Evolutionary conservation across 2,329 filamentous ascomycete species (phyloP), one percentile per base, ranked within the genome.

Genomic region (Huntiella bhutanensis): DNA sequence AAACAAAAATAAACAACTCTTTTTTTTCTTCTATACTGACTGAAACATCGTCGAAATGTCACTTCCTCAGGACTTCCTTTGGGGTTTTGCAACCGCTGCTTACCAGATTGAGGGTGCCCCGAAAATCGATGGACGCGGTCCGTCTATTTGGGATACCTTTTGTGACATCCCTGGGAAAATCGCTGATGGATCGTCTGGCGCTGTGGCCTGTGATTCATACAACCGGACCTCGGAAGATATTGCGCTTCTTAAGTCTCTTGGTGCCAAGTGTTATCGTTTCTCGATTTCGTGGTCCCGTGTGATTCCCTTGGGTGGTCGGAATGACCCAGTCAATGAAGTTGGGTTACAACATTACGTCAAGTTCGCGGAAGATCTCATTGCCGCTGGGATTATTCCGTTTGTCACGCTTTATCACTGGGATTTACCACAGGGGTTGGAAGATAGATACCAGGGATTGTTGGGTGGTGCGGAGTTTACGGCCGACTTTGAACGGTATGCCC

Each of bases 101-200:
- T 92, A 91, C 66, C 84, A 93, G 60, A 82, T 93, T 54, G 85
- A 93, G 66, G 85, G 85, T 49, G 77, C 76, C 41, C 67, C 71
- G 35, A 67, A 80, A 41, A 73, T 79, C 57, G 84, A 88, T 58
- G 85, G 84, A 53, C 81, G 84, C 52, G 80, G 74, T 16, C 77
- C 82, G 46, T 84, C 80, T 51, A 91, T 92, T 60, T 92, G 85
- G 85, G 85, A 93, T 63, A 79, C 73, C n/a, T 92, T 92, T 65
- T 87, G 81, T 63, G 73, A 73, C 52, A 79, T 75, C 46, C 77
- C 80, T 5, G 82, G 82, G 56, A 92, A 91, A 64, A 86, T 91
- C 55, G 82, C 83, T 47, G 81, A 83, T 55, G 79, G 75, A 49
- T 77, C 70, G 54, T 80, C 76, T 38, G 85, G 85, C 45, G 77